Base-by-base conservation (phyloP, 495 filamentous ascomycete genomes). In the Hyaloscypha bicolor region DNA sequence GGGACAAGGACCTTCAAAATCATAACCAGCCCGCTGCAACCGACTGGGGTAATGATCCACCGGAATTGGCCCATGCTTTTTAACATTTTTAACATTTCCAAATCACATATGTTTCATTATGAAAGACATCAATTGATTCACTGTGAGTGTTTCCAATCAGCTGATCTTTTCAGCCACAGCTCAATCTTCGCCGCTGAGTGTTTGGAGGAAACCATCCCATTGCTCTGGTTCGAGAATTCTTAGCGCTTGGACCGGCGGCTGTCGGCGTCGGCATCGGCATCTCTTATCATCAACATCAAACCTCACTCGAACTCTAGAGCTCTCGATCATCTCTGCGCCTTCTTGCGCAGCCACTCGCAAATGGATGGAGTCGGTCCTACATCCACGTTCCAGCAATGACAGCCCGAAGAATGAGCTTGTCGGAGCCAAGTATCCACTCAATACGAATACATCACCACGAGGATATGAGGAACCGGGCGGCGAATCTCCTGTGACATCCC, bases 301-400 rank as follows among this genome's bases (percentile, higher is more conserved):
- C 35, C 45, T 55, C 21, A 8, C 66, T 9, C 37, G 22, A 61
- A 39, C 51, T 37, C 56, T 64, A 60, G 14, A 11, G 6, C 3
- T 61, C 31, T 19, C 21, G 25, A 55, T 42, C n/a, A 37, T n/a
- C 32, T 60, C 62, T 65, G 63, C 59, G 67, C 56, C 32, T 59
- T 52, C 8, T 16, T 31, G 56, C 65, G 65, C 65, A 68, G 65
- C 35, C 52, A 45, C 31, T 67, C 55, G 63, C 71, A 70, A 51
- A 73, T 73, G 72, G 72, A 73, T 73, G 72, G 72, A 73, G 69
- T 55, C 69, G 32, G 65, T 55, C 31, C 37, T 39, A 52, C 56
- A 30, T 48, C 64, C 58, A 35, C 55, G 63, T 53, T 48, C 62
- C 63, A 73, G 68, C 60, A 62, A 67, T 65, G 62, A 55, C 57